Conservation (phyloP, 2,329 filamentous ascomycete genomes). For the Penicillium sp. region DNA sequence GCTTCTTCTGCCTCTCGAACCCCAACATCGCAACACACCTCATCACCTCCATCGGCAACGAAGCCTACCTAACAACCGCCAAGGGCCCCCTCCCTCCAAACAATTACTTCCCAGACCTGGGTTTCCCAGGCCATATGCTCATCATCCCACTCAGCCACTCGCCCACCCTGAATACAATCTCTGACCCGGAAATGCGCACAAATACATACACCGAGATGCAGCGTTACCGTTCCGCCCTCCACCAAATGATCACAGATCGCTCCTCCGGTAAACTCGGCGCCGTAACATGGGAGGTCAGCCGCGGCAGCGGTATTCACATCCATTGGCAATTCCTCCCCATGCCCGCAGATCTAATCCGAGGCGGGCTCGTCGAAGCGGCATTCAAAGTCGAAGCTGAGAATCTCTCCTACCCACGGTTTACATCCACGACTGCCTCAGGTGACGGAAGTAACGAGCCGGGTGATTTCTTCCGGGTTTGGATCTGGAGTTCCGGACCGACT, state of each 20-base stretch:
- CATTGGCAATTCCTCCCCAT: constrained; percentile 94
- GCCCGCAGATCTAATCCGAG: constrained; percentile 63
- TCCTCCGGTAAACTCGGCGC: constrained; percentile 63
- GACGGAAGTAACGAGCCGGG: constrained; percentile 45
- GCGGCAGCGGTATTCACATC: constrained; percentile 74
- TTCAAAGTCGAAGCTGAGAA: constrained; percentile 90
- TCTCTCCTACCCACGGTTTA: constrained; percentile 56
- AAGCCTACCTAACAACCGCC: constrained; percentile 84
- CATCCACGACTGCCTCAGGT: constrained; percentile 24
- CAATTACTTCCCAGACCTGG: constrained; percentile 68
- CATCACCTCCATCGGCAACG: constrained; percentile 82
- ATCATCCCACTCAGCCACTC: constrained; percentile 86
- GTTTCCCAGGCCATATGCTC: constrained; percentile 81
- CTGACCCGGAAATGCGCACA: constrained; percentile 54
- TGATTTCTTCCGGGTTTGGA: constrained; percentile 78
- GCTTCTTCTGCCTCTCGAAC: constrained; percentile 95
- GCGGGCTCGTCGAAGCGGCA: constrained; percentile 78
- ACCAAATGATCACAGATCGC: constrained; percentile 65
- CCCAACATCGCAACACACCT: constrained; percentile 80
- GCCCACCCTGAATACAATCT: constrained; percentile 69
- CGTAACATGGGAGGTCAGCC: constrained; percentile 90
- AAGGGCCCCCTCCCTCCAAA: constrained; percentile 80
- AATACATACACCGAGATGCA: constrained; percentile 77
- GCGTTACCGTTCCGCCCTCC: constrained; percentile 72
- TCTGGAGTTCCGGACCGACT: constrained; percentile 57